Evolutionary conservation across 73 alveolate genomes (phyloP), one percentile per base, ranked within the genome.

Genomic region (Symbiodinium natans): DNA sequence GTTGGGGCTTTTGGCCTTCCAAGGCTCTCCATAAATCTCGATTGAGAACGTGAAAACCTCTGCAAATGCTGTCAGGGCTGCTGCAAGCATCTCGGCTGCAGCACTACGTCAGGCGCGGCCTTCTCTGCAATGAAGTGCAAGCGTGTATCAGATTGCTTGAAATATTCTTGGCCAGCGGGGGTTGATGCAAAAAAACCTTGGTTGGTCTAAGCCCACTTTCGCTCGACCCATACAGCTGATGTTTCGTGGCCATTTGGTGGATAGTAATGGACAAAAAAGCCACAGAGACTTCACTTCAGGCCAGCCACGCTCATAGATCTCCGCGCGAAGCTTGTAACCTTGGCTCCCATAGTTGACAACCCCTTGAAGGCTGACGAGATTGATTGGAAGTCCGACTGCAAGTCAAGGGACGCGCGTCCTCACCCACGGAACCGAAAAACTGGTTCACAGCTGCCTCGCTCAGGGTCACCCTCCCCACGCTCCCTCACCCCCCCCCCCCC

Each of bases 311-410:
- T 90, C 96, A 41, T 90, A 90, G 87, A 90, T 90, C 86, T 83
- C 75, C 33, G 96, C 96, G 36, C 96, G 96, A n/a, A 90, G 96
- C 77, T 90, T 27, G 96, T 90, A 90, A 82, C 96, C 96, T 90
- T 6, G 52, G 96, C 36, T 21, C 88, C 25, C 54, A 33, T 29
- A 63, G 7, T 17, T 83, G 42, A 31, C 31, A 80, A 25, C 56
- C 19, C 15, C 83, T 27, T 9, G 40, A 11, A 71, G 40, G 38
- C 17, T 25, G 40, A 2, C 38, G 9, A 23, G 40, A 71, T 31
- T 71, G 27, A 29, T 2, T 21, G 27, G 27, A 2, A 56, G 31
- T 21, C 27, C 27, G 31, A 21, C 17, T 21, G 75, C 36, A 25
- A 63, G 33, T n/a, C 71, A 6, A 27, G 43, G 46, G 29, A 31